Percentiles rank a stretch among this genome's conserved stretches.
phyloP scores from a whole-genome alignment of 305 asterid genomes.

The Plantago coronopus region DNA sequence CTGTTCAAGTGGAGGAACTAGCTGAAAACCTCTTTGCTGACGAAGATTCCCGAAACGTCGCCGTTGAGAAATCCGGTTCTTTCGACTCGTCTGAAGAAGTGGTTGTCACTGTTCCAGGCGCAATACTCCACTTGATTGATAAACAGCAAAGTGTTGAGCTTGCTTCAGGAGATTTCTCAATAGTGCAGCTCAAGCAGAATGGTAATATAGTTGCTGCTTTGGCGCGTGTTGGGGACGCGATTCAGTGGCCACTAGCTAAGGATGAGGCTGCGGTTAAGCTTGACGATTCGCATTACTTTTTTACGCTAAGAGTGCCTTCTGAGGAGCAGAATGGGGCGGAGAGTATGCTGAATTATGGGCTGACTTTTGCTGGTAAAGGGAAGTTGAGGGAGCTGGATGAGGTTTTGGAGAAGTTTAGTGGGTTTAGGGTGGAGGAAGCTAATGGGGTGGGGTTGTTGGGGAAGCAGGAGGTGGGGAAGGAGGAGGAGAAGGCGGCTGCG shows the following conservation, averaged over 20 bases:
- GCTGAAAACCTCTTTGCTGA: slow-evolving; percentile 65
- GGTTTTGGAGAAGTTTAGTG: slow-evolving; percentile 52
- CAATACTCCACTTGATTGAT: slow-evolving; percentile 64
- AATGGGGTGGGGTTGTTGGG: slow-evolving; percentile 52
- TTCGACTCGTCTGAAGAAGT: slow-evolving; percentile 63
- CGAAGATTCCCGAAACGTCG: slow-evolving; percentile 23
- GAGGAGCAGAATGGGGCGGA: slow-evolving; percentile 34
- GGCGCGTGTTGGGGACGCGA: slow-evolving; percentile 68
- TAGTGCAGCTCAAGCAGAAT: slow-evolving; percentile 60
- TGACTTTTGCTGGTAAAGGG: slow-evolving; percentile 59
- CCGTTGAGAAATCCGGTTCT: slow-evolving; percentile 16
- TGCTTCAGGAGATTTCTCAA: slow-evolving; percentile 58
- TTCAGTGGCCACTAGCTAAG: slow-evolving; percentile 86
- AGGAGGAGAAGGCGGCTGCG: slow-evolving; percentile 61
- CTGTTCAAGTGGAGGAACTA: slow-evolving; percentile 45
- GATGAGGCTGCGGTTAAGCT: slow-evolving; percentile 83
- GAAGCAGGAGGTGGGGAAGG: slow-evolving; percentile 54
- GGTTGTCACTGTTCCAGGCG: slow-evolving; percentile 52
- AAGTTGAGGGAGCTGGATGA: slow-evolving; percentile 49
- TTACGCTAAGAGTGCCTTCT: slow-evolving; percentile 56
- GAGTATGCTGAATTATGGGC: slow-evolving; percentile 58
- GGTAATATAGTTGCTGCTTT: slow-evolving; percentile 62
- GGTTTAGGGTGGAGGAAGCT: slow-evolving; percentile 52
- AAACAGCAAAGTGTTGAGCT: slow-evolving; percentile 55
- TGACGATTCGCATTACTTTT: slow-evolving; percentile 75